Evolutionary conservation across 2,329 filamentous ascomycete genomes (phyloP).

Genomic region (Neonectria hederae): DNA sequence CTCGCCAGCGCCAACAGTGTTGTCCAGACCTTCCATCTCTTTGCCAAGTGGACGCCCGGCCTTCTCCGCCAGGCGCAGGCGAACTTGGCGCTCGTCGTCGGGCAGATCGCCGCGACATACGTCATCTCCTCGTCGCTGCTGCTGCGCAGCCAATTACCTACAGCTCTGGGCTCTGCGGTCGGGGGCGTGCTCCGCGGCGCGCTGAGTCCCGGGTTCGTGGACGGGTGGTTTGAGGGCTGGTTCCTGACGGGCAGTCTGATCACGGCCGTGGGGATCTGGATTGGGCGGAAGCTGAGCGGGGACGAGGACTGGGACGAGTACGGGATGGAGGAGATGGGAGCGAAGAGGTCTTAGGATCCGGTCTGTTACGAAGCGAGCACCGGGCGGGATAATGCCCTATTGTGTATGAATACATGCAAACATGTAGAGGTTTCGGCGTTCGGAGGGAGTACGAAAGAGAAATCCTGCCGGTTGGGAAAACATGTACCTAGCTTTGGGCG

Average conservation of each 20-base stretch:
- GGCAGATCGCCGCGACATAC: constrained; percentile 84
- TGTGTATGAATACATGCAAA: constrained; percentile 18
- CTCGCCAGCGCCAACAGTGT: constrained; percentile 83
- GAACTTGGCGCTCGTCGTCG: constrained; percentile 81
- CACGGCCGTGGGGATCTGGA: constrained; percentile 77
- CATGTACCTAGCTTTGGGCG: background rate
- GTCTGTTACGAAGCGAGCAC: background rate
- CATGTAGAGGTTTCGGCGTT: constrained; percentile 7
- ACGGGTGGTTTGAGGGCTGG: constrained; percentile 90
- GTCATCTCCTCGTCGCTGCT: constrained; percentile 84
- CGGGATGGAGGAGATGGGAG: constrained; percentile 74
- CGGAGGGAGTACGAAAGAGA: background rate
- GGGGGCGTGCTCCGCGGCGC: constrained; percentile 81
- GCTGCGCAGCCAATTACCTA: constrained; percentile 79
- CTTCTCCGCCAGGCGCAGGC: constrained; percentile 79
- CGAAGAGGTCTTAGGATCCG: constrained; percentile 65
- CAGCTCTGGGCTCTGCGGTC: constrained; percentile 79
- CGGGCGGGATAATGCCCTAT: background rate
- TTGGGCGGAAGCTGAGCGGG: constrained; percentile 69
- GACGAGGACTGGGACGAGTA: constrained; percentile 70
- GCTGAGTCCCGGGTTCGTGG: constrained; percentile 66
- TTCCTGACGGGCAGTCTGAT: constrained; percentile 75
- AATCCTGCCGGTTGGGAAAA: constrained; percentile 9
- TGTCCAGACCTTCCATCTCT: constrained; percentile 85
- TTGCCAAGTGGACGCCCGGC: constrained; percentile 77